Evolutionary conservation across 2,329 filamentous ascomycete genomes (phyloP).

Genomic region (Phaeosphaeria sp.): DNA sequence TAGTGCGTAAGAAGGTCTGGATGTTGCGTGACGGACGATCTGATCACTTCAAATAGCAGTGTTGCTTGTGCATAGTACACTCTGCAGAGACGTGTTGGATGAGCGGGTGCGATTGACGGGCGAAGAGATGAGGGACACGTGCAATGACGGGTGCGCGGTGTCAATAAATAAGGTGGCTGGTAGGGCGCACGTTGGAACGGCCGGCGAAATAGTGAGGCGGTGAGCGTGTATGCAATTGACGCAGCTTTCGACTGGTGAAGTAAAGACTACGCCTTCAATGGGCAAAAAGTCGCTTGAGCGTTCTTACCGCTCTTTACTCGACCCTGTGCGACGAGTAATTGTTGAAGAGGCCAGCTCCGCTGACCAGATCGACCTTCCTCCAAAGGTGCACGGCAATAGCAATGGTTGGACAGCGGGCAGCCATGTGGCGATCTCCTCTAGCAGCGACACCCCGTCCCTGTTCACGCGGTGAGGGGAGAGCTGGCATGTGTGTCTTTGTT

Average conservation of each 20-base stretch:
- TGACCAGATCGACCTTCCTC: constrained; percentile 25
- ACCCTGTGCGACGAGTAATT: constrained; percentile 28
- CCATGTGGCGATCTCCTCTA: constrained; percentile 33
- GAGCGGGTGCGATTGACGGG: too few species aligned
- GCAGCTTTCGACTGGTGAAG: constrained; percentile 27
- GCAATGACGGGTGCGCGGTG: neutral
- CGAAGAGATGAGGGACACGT: neutral
- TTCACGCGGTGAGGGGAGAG: constrained; percentile 1
- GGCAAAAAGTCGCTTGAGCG: constrained; percentile 30
- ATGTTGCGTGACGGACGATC: neutral
- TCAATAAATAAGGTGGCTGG: neutral
- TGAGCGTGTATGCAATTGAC: constrained; percentile 29
- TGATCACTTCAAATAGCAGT: neutral
- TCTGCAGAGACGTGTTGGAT: too few species aligned
- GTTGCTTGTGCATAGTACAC: too few species aligned
- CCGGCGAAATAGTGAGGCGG: constrained; percentile 26
- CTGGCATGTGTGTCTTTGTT: neutral
- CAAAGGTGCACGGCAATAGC: constrained; percentile 14
- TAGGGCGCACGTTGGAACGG: constrained; percentile 9
- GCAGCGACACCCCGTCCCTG: constrained; percentile 5
- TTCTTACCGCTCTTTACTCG: constrained; percentile 45
- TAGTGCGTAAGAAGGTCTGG: neutral
- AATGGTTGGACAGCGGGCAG: constrained; percentile 37
- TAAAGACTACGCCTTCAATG: constrained; percentile 36
- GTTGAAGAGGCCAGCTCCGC: constrained; percentile 19